These are phyloP conservation scores for Cryptosporidium viatorum DNA, from an alignment of 169 alveolate species.

Conservation along the genomic window DNA sequence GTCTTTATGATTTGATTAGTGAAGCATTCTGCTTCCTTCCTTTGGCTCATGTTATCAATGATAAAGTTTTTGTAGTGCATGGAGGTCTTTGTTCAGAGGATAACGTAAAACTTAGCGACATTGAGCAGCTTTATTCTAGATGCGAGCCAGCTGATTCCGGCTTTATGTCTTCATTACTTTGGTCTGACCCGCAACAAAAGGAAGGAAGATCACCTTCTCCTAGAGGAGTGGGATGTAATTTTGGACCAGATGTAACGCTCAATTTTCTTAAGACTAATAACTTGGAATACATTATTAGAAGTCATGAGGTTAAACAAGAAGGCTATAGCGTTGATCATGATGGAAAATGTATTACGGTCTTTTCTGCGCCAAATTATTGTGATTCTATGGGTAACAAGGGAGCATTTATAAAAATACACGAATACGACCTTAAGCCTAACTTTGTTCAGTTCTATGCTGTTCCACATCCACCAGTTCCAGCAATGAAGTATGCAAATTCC, in stretches of 20 bases:
- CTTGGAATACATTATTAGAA: conserved; percentile 92
- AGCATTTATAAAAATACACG: conserved; percentile 91
- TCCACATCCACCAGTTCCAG: conserved; percentile 93
- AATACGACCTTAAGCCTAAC: conserved; percentile 89
- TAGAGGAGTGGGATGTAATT: conserved; percentile 96
- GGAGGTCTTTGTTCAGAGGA: conserved; percentile 97
- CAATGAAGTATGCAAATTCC: conserved; percentile 94
- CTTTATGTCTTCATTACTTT: conserved; percentile 94
- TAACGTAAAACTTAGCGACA: conserved; percentile 93
- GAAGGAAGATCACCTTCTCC: conserved; percentile 97
- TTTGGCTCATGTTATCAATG: conserved; percentile 95
- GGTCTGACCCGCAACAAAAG: conserved; percentile 98
- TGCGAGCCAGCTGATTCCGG: conserved; percentile 97
- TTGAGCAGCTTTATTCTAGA: conserved; percentile 92
- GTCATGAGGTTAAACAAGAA: conserved; percentile 98
- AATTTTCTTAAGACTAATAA: conserved; percentile 92
- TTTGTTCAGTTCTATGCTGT: conserved; percentile 92
- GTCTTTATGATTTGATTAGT: conserved; percentile 89
- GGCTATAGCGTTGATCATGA: conserved; percentile 98
- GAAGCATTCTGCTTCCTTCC: conserved; percentile 97
- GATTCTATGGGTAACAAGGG: conserved; percentile 99
- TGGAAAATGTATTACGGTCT: conserved; percentile 96
- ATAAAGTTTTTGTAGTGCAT: conserved; percentile 95
- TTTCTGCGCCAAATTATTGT: conserved; percentile 99
- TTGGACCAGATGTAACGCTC: conserved; percentile 98